phyloP scores from a whole-genome alignment of 208 protist species.

The Leptomonas seymouri region DNA sequence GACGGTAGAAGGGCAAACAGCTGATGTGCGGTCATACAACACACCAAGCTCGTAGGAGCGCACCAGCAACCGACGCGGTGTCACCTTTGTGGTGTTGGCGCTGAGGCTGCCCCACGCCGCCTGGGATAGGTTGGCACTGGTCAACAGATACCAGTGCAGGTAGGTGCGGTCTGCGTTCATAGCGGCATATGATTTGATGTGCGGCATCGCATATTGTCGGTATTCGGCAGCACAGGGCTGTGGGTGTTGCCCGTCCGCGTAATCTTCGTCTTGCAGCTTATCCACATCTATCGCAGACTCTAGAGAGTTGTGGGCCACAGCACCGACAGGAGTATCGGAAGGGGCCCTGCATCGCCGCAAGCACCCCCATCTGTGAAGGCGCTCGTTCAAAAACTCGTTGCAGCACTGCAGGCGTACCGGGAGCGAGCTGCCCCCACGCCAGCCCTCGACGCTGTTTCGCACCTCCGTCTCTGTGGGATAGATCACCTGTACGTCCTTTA shows the following conservation, averaged over 20 bases:
- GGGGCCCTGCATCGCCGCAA: neutral
- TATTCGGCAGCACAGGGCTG: neutral
- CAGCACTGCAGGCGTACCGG: slow-evolving; percentile 59
- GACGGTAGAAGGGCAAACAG: neutral
- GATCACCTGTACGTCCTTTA: slow-evolving; percentile 55
- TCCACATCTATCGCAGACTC: slow-evolving; percentile 23
- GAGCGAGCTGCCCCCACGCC: slow-evolving; percentile 71
- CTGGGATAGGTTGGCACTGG: slow-evolving; percentile 85
- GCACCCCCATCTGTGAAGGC: slow-evolving; percentile 65
- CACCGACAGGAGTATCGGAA: neutral
- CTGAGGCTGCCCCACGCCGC: slow-evolving; percentile 76
- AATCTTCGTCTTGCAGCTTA: neutral
- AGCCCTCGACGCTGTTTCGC: slow-evolving; percentile 70
- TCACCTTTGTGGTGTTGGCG: slow-evolving; percentile 18
- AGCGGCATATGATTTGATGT: slow-evolving; percentile 87
- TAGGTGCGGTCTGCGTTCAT: slow-evolving; percentile 26
- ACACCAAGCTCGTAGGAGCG: slow-evolving; percentile 90
- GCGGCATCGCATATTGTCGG: slow-evolving; percentile 53
- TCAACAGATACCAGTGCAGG: slow-evolving; percentile 78
- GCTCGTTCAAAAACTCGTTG: slow-evolving; percentile 66
- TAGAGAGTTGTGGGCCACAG: neutral
- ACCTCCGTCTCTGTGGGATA: slow-evolving; percentile 89
- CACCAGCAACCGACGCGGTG: slow-evolving; percentile 33
- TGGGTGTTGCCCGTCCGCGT: neutral
- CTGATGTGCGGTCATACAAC: slow-evolving; percentile 58